Evolutionary conservation across 495 filamentous ascomycete genomes (phyloP), one percentile per base, ranked within the genome.

Genomic region (Choiromyces venosus): DNA sequence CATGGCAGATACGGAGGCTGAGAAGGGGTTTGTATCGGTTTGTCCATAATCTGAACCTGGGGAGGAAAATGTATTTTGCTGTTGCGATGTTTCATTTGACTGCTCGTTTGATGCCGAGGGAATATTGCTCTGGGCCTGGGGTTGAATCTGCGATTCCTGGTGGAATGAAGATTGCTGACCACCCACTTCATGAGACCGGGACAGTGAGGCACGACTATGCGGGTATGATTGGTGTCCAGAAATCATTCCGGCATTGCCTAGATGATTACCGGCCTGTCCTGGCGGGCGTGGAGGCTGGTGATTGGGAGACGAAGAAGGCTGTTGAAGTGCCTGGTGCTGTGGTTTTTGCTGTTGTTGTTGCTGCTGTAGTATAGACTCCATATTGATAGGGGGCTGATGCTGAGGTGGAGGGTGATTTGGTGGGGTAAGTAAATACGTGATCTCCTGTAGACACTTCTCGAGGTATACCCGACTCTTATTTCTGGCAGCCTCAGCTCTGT

Each of bases 391-490:
- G 16, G 68, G 76, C 56, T 80, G 76, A 70, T 82, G 76, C 19
- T 86, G 86, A 6, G 88, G 88, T 18, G 88, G 86, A n/a, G 86
- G 81, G 35, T 88, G 87, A 76, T 88, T 89, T 67, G 88, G 86
- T 7, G 88, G 88, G 3, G 87, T 87, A 86, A 89, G 87, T 12
- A 89, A 83, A 74, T 90, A 89, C n/a, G 87, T 87, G 69, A 90
- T 88, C 73, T 90, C 88, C 72, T 86, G 84, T 73, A 88, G 84
- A 72, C 88, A 89, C 73, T 89, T 87, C 75, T 89, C 88, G 67
- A 90, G 82, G 77, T 89, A 88, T 25, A 65, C 71, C 21, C 73
- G 61, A 39, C 69, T 77, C 64, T 82, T 81, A 37, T 79, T 82
- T 29, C 83, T 80, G 3, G 78, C 75, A 4, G 70, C 76, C 35